Evolutionary conservation across 768 basidiomycete species (phyloP).

Genomic region (Gelatoporia subvermispora): DNA sequence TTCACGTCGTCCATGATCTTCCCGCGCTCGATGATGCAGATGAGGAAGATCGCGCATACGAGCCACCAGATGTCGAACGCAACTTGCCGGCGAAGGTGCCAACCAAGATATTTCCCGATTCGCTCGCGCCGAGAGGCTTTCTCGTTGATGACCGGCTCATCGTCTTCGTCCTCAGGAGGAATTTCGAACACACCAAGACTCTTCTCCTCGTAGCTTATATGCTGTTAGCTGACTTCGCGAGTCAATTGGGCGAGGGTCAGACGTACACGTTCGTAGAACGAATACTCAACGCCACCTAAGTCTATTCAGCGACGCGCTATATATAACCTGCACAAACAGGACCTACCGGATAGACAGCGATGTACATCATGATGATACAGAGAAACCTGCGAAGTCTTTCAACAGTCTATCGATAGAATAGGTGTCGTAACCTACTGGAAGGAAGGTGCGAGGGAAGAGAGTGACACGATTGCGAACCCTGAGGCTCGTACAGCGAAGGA

Average conservation of each 20-base stretch:
- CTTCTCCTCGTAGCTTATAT: slow-evolving; percentile 57
- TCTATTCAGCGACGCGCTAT: neutral
- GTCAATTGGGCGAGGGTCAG: neutral
- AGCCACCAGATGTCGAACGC: slow-evolving; percentile 80
- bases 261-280: slow-evolving; percentile 60
- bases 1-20: slow-evolving; percentile 50
- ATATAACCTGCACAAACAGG: neutral
- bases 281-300: slow-evolving; percentile 54
- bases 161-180: slow-evolving; percentile 44
- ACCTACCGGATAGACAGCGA: slow-evolving; percentile 38
- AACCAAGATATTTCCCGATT: slow-evolving; percentile 39
- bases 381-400: slow-evolving; percentile 49
- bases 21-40: slow-evolving; percentile 66
- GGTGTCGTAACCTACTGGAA: slow-evolving; percentile 47
- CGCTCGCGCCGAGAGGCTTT: slow-evolving; percentile 36
- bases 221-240: neutral
- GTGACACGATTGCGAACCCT: slow-evolving; percentile 43
- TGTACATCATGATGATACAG: slow-evolving; percentile 78
- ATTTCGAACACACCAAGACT: slow-evolving; percentile 65
- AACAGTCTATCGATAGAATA: neutral
- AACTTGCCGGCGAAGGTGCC: slow-evolving; percentile 65
- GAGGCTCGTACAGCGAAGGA: slow-evolving; percentile 50
- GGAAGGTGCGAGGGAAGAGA: slow-evolving; percentile 57
- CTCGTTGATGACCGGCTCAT: slow-evolving; percentile 39
- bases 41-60: slow-evolving; percentile 62